Percentiles rank a stretch among this genome's conserved stretches.
Conservation (phyloP, 768 basidiomycete species). For the Suillus fuscotomentosus region DNA sequence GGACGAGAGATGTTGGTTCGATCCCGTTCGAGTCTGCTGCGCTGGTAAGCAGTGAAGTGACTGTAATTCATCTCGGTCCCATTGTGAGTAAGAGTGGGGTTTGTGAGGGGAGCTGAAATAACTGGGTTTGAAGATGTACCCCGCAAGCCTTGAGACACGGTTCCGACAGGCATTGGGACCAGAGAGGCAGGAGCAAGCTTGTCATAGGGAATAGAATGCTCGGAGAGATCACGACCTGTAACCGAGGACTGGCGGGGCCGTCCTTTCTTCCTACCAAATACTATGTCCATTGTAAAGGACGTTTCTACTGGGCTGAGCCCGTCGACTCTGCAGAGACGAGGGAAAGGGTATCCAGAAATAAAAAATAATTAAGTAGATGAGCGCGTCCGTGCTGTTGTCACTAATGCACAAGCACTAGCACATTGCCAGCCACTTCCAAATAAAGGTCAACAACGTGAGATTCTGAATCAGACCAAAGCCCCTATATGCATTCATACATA, state of each 20-base stretch:
- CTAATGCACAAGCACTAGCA: neutral
- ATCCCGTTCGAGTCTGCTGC: slow-evolving; percentile 54
- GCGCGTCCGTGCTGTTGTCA: neutral
- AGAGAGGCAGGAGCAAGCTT: slow-evolving; percentile 54
- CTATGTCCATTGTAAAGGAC: slow-evolving; percentile 49
- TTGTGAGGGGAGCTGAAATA: slow-evolving; percentile 84
- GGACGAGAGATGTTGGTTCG: slow-evolving; percentile 40
- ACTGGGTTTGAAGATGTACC: slow-evolving; percentile 28
- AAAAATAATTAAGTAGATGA: slow-evolving; percentile 5
- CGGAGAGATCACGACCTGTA: slow-evolving; percentile 59
- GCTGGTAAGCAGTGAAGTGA: slow-evolving; percentile 43
- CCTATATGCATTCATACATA: neutral
- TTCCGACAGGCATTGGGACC: slow-evolving; percentile 58
- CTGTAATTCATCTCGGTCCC: slow-evolving; percentile 69
- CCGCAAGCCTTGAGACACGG: slow-evolving; percentile 54
- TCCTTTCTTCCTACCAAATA: slow-evolving; percentile 66
- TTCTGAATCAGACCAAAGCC: neutral
- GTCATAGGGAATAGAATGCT: slow-evolving; percentile 73
- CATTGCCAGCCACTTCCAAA: slow-evolving; percentile 1
- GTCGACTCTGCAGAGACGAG: neutral
- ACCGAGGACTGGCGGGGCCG: slow-evolving; percentile 60
- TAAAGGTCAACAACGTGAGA: neutral
- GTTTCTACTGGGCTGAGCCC: neutral
- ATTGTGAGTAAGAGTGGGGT: slow-evolving; percentile 69
- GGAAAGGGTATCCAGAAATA: neutral